Evolutionary conservation across 129 eudicot species (phyloP).

Genomic region (Logfia minima): DNA sequence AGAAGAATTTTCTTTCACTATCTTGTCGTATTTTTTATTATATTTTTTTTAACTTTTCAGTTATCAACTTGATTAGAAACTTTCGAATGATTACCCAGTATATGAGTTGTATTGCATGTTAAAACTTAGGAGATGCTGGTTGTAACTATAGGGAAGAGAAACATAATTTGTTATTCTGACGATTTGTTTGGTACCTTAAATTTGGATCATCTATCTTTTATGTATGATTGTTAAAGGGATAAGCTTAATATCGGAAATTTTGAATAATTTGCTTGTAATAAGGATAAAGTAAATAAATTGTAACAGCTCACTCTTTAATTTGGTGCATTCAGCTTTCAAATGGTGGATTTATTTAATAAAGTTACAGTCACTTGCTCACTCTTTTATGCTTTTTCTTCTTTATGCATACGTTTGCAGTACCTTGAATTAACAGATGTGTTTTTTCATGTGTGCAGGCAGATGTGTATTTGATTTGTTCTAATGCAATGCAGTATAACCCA

Average conservation of each 20-base stretch:
- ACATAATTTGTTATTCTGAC: too few species aligned
- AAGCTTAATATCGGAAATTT: neutral
- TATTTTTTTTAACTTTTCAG: too few species aligned
- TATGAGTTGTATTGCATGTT: neutral
- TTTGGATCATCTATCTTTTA: neutral
- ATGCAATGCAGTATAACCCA: constrained; percentile 90
- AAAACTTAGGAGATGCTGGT: neutral
- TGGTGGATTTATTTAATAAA: neutral
- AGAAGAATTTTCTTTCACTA: neutral
- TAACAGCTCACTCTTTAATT: neutral
- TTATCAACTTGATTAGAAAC: neutral
- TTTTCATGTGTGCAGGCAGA: constrained; percentile 67
- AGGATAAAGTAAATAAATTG: neutral
- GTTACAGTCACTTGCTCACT: neutral
- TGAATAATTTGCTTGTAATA: neutral
- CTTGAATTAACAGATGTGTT: neutral
- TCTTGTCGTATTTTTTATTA: neutral
- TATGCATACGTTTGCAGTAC: neutral
- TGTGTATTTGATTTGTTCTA: constrained; percentile 68
- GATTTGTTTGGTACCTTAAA: neutral
- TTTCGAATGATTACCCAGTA: neutral
- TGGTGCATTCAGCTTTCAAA: neutral
- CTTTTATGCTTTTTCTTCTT: neutral
- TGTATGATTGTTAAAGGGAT: neutral
- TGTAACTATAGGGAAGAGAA: neutral